A percentile compares a stretch with the other conserved stretches of the same genome.
phyloP scores from a whole-genome alignment of 441 rosid species.

The Erysimum pusillum region DNA sequence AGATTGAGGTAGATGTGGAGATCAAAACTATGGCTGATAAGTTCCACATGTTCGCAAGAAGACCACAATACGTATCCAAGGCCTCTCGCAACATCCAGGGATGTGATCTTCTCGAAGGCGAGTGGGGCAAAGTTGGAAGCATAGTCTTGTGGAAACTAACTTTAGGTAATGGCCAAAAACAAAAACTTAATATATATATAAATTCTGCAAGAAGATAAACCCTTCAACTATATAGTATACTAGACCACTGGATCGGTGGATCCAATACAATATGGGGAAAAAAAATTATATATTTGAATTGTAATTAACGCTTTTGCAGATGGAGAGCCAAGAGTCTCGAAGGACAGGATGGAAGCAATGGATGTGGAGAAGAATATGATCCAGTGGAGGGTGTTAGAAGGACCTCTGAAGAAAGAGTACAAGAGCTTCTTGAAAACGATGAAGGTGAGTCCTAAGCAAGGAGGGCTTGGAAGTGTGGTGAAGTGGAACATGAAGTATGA shows the following conservation, averaged over 20 bases:
- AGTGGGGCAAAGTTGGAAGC: background rate
- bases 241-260: too few relatives aligned
- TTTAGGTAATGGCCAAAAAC: background rate
- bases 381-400: too few relatives aligned
- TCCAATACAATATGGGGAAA: too few relatives aligned
- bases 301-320: background rate
- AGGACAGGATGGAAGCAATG: background rate
- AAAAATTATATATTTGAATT: too few relatives aligned
- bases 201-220: background rate
- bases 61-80: background rate
- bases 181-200: background rate
- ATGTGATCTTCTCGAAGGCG: background rate
- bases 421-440: too few relatives aligned
- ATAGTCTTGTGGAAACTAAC: background rate
- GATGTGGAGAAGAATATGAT: too few relatives aligned
- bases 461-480: too few relatives aligned
- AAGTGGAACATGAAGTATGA: too few relatives aligned
- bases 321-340: conserved; percentile 1
- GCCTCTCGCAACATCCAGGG: background rate
- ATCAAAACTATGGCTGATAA: conserved; percentile 12
- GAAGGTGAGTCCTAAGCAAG: background rate
- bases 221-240: background rate
- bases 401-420: too few relatives aligned
- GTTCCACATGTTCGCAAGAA: background rate
- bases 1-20: conserved; percentile 30